Evolutionary conservation across 306 rosid species (phyloP), one percentile per base, ranked within the genome.

Genomic region (Malus orientalis): DNA sequence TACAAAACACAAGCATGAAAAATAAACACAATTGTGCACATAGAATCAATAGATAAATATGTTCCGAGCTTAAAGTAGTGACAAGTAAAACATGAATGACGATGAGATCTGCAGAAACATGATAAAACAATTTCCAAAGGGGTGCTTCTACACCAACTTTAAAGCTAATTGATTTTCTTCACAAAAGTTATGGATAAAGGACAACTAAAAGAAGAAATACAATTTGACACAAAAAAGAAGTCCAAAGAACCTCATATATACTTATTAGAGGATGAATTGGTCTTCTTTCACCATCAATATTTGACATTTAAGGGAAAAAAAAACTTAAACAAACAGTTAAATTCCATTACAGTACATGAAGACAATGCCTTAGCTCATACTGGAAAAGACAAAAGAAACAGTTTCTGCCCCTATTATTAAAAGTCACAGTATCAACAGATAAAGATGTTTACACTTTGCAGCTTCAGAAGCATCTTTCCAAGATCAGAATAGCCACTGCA

Each of bases 381-480:
- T 77, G 47, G 11, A 77, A 38, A 54, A 53, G 29, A 67, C 33
- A 55, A 58, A n/a, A 9, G 61, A 77, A 73, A 36, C 13, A 74
- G 27, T 22, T 16, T 66, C 33, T 51, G 25, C 25, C n/a, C 82
- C 78, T 74, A 76, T 72, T 70, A 74, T 79, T 33, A 70, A 57
- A 63, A 72, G 51, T 22, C 42, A 60, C 69, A 70, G 74, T 60
- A 83, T 81, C 84, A 86, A 80, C 74, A 83, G 75, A 74, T 76
- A 85, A 58, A 65, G 84, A 74, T 88, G 81, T 79, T 90, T 92
- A 96, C 99, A 83, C 82, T 96, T 76, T 87, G 91, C 86, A 96
- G 87, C 89, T 87, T 96, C 81, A 83, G 79, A 81, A 96, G 98
- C 93, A 96, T 90, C 86, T 88, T 91, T 81, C 99, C 97, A 72